Evolutionary conservation across 768 basidiomycete genomes (phyloP), one percentile per base, ranked within the genome.

Genomic region (Tricholoma hemisulphureum): DNA sequence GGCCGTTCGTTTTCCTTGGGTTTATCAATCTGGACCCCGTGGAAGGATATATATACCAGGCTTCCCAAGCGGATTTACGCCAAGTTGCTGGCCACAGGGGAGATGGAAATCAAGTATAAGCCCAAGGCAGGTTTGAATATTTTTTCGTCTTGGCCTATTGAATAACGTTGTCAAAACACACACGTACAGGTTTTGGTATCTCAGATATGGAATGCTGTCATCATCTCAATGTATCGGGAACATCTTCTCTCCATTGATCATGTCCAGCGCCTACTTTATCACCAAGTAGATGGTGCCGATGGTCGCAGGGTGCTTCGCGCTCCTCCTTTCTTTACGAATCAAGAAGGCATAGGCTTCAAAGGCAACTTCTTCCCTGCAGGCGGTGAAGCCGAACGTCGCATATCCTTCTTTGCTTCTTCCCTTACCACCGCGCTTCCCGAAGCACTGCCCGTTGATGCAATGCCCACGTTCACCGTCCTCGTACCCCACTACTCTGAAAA

Each of bases 21-120:
- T 10, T 80, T 99, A 61, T 95, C 93, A 21, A 97, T 99, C 62
- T 99, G 97, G 97, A 98, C 97, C 0, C 97, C 97, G 0, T 99
- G 97, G 97, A 90, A 90, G 74, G 96, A 98, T 66, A 93, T 98
- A 57, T 99, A 88, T 71, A 94, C 94, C 14, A 83, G 97, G 53
- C 79, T 99, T 67, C 97, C 97, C 7, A 99, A 98, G 80, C 83
- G 97, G 45, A 98, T 99, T 60, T 99, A 97, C 71, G 95, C 96
- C 62, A 99, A 99, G 78, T 75, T 99, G 28, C 77, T 99, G 55
- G 94, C 97, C 18, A 98, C 96, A 0, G 85, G 82, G 2, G 96
- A 98, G 68, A 98, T 98, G 97, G 97, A 99, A 71, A 86, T 97
- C 73, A 98, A 98, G 75, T 99, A 98, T 79, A 98, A 98, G 75